Base-by-base conservation (phyloP, 176 grass and related monocot species). In the Bromus sterilis region DNA sequence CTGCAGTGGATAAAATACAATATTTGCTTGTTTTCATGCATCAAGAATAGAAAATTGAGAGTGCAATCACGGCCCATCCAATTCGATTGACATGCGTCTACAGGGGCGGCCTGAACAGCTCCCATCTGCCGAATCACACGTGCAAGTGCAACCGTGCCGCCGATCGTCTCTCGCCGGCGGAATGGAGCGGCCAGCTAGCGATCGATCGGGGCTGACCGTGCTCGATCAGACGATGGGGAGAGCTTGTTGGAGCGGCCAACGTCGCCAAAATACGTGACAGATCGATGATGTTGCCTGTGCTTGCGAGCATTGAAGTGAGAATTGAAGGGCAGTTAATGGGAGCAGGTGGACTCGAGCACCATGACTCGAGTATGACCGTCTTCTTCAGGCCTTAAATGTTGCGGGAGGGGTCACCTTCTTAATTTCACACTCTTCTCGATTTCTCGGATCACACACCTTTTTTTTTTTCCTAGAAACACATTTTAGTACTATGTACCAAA, bases 251-350 rank as follows among this genome's bases (percentile, higher is more conserved):
- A 73, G 57, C n/a, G 29, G 29, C 14, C 36, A 26, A 32, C 59
- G 33, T 37, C 76, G 58, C 48, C 56, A 16, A n/a, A 40, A 42
- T 43, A 35, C 53, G 36, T 60, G 31, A 26, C 31, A 48, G 29
- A 35, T 15, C 20, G n/a, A 78, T 67, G 33, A 82, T 70, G 59
- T 83, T 86, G 67, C 51, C 24, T 56, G 75, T 11, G 41, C 24
- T 57, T 66, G 62, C 6, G 68, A 44, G 75, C 63, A 92, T 77
- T 92, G 56, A 92, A 86, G 67, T 39, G 24, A 14, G 80, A 77
- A 92, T 86, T 89, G 61, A 89, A 92, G 79, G 30, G 70, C 32
- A 86, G 75, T 86, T 84, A 92, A 77, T 89, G 80, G 30, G 75
- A 80, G 33, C 87, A 71, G 76, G 86, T 86, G 83, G 80, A 75